A percentile compares a stretch with the other conserved stretches of the same genome.
Evolutionary conservation across 129 eudicot genomes (phyloP).

Genomic region (Ambrosia artemisiifolia): DNA sequence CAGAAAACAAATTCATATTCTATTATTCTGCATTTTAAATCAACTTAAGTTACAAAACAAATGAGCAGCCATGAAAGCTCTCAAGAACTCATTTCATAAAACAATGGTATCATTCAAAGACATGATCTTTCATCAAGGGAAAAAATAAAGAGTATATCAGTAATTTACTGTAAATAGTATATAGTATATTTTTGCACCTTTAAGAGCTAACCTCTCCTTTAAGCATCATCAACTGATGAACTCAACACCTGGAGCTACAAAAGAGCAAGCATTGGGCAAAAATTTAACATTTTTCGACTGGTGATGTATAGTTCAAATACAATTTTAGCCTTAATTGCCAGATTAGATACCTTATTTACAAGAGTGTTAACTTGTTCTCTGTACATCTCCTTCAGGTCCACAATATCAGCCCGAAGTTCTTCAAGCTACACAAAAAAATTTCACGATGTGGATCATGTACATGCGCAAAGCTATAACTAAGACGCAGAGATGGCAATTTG

Average conservation of each 20-base stretch:
- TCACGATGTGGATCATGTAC: slow-evolving; percentile 28
- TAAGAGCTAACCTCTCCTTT: background rate
- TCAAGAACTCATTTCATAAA: slow-evolving; percentile 8
- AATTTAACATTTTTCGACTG: background rate
- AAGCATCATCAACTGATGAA: slow-evolving; percentile 22
- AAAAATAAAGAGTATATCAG: background rate
- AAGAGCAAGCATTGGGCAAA: background rate
- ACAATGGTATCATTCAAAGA: background rate
- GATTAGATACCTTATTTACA: slow-evolving; percentile 63
- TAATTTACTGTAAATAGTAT: background rate
- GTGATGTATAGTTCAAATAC: background rate
- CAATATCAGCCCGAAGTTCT: slow-evolving; percentile 96
- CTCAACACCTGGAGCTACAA: slow-evolving; percentile 26
- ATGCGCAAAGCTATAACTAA: slow-evolving; percentile 13
- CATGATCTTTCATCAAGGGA: background rate
- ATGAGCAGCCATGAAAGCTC: background rate
- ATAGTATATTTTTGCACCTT: background rate
- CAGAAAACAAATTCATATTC: background rate
- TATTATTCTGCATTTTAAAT: slow-evolving; percentile 8
- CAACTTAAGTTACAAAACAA: slow-evolving; percentile 9
- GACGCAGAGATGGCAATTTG: background rate
- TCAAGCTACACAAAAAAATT: slow-evolving; percentile 53
- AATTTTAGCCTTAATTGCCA: background rate
- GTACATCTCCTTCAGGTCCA: slow-evolving; percentile 96
- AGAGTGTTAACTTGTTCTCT: slow-evolving; percentile 96